These are phyloP conservation scores for Yamadazyma songkhlaensis DNA, from an alignment of 1,139 yeast species.

Conservation along the genomic window DNA sequence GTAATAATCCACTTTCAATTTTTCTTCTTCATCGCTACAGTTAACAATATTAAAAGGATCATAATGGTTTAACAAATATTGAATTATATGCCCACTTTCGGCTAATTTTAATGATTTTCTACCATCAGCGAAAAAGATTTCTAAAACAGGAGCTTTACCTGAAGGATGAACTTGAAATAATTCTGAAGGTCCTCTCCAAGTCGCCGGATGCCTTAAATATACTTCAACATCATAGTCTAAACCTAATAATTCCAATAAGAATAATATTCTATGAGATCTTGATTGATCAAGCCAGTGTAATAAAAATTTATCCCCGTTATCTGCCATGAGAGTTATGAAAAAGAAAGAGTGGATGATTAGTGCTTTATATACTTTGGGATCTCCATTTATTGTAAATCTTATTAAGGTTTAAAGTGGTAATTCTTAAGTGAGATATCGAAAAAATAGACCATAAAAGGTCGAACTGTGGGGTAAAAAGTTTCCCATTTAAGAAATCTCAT, in stretches of 20 bases:
- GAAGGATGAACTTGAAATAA: slow-evolving; percentile 52
- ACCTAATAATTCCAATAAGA: slow-evolving; percentile 38
- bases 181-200: slow-evolving; percentile 44
- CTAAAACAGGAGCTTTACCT: slow-evolving; percentile 56
- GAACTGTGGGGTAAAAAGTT: too few relatives aligned
- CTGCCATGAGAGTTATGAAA: slow-evolving; percentile 7
- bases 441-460: too few relatives aligned
- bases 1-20: slow-evolving; percentile 45
- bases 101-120: slow-evolving; percentile 30
- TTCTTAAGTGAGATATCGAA: too few relatives aligned
- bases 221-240: slow-evolving; percentile 50
- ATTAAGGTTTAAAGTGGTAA: too few relatives aligned
- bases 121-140: slow-evolving; percentile 46
- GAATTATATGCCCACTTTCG: slow-evolving; percentile 49
- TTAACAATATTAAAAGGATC: slow-evolving; percentile 35
- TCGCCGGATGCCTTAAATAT: slow-evolving; percentile 40
- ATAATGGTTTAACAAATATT: slow-evolving; percentile 38
- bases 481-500: too few relatives aligned
- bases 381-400: background rate
- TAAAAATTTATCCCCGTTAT: slow-evolving; percentile 15
- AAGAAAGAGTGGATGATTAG: too few relatives aligned
- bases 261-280: slow-evolving; percentile 37
- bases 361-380: background rate
- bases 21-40: slow-evolving; percentile 30
- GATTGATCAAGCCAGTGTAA: slow-evolving; percentile 24